phyloP scores from a whole-genome alignment of 2,329 filamentous ascomycete species.

The Furcasterigmium sp. region DNA sequence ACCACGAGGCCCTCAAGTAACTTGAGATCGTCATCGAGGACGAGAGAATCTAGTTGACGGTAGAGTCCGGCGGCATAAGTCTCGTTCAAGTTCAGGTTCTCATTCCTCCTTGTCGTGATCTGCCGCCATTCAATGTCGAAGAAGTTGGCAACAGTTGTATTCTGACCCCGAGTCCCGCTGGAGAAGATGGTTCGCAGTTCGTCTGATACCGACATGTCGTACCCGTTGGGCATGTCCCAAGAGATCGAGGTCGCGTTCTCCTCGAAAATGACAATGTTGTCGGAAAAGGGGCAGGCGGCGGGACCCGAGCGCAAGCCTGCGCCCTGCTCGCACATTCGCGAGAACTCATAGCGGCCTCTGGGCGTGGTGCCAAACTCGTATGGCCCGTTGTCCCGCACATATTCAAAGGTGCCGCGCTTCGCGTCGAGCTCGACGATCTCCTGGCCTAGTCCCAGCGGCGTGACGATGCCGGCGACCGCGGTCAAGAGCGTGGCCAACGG shows the following conservation, averaged over 20 bases:
- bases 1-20: slow-evolving; percentile 38
- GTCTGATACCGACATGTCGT: slow-evolving; percentile 22
- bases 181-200: slow-evolving; percentile 27
- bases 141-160: slow-evolving; percentile 30
- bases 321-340: slow-evolving; percentile 20
- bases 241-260: slow-evolving; percentile 15
- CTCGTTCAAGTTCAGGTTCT: slow-evolving; percentile 22
- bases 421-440: slow-evolving; percentile 18
- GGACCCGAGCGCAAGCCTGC: slow-evolving; percentile 11
- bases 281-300: slow-evolving; percentile 19
- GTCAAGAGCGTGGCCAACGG: slow-evolving; percentile 24
- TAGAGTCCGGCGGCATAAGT: slow-evolving; percentile 19
- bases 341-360: slow-evolving; percentile 23
- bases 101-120: slow-evolving; percentile 12
- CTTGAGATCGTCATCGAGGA: slow-evolving; percentile 24
- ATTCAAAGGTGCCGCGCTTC: slow-evolving; percentile 23
- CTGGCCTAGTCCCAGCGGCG: slow-evolving; percentile 40
- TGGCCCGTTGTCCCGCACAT: slow-evolving; percentile 27
- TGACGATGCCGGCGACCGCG: slow-evolving; percentile 36
- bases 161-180: slow-evolving; percentile 22
- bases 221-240: slow-evolving; percentile 6
- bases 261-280: slow-evolving; percentile 11
- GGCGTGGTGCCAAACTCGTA: slow-evolving; percentile 32
- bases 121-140: slow-evolving; percentile 34
- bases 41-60: slow-evolving; percentile 17